Evolutionary conservation across 2,329 filamentous ascomycete genomes (phyloP), one percentile per base, ranked within the genome.

Genomic region (Fusarium oligoseptatum): DNA sequence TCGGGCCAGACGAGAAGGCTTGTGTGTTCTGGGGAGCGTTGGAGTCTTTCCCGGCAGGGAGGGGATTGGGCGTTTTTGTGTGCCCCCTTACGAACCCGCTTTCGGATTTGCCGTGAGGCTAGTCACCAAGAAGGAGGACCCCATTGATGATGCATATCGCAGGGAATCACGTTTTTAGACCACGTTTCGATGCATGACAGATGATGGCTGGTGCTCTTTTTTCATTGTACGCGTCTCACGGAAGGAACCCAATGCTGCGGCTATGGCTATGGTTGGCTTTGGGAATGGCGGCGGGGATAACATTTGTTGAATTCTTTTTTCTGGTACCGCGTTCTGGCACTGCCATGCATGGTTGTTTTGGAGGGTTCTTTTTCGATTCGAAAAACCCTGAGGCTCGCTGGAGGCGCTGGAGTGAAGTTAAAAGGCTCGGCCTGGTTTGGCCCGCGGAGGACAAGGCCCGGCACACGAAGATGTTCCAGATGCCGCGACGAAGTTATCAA

Each of bases 171-270:
- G 77, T 84, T 84, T 80, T 84, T 85, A 86, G 86, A 87, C 83
- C 84, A 85, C 80, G 83, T 85, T 83, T 84, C 82, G 82, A 81
- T 87, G 85, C 86, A 88, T 87, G 84, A 85, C 83, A 83, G 82
- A 85, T 78, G 82, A 86, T 83, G 84, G 84, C 84, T 84, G 76
- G 74, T 77, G 79, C 76, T 80, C 62, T 63, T 73, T 73, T 80
- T 85, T 84, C 84, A 83, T 84, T 85, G 83, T 80, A 79, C 73
- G 71, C 77, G 75, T 80, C 79, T 78, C 71, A 72, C 75, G 75
- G 79, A 71, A 71, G 60, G 72, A 73, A 69, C 73, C 74, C 76
- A 72, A 73, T 68, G 67, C 76, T 73, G 62, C 70, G 73, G 76
- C 74, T 73, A 73, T 77, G 24, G 24, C 74, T 73, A 73, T 77